These are phyloP conservation scores for Hygrophorus pudorinus DNA, from an alignment of 768 basidiomycete species.

Conservation along the genomic window DNA sequence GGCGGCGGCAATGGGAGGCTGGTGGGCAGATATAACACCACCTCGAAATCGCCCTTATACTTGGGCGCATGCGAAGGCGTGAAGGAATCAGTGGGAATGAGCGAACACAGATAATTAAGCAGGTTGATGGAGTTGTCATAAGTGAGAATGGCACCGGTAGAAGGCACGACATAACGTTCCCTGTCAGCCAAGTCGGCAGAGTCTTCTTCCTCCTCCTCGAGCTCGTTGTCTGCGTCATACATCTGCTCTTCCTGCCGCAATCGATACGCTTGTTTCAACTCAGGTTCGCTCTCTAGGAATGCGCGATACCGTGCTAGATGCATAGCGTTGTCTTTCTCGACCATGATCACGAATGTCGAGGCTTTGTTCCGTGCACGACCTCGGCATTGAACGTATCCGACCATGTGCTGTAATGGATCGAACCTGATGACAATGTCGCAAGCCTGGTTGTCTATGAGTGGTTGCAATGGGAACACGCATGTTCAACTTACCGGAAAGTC, in stretches of 20 bases:
- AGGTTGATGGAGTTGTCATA: slow-evolving; percentile 67
- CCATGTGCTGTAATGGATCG: slow-evolving; percentile 73
- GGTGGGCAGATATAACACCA: slow-evolving; percentile 55
- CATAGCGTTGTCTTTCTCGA: slow-evolving; percentile 46
- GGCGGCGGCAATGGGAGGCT: slow-evolving; percentile 49
- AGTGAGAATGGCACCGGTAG: slow-evolving; percentile 70
- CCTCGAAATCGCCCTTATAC: slow-evolving; percentile 36
- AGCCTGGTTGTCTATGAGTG: slow-evolving; percentile 33
- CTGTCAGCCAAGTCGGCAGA: slow-evolving; percentile 39
- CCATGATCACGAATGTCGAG: slow-evolving; percentile 77
- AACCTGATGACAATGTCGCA: slow-evolving; percentile 85
- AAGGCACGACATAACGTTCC: slow-evolving; percentile 64
- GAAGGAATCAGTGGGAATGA: slow-evolving; percentile 65
- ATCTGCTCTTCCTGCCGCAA: slow-evolving; percentile 34
- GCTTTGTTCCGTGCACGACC: slow-evolving; percentile 72
- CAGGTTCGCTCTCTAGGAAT: slow-evolving; percentile 52
- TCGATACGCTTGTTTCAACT: slow-evolving; percentile 55
- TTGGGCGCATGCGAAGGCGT: slow-evolving; percentile 50
- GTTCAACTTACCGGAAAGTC: slow-evolving; percentile 62
- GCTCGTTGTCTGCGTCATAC: slow-evolving; percentile 26
- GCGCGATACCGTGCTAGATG: slow-evolving; percentile 49
- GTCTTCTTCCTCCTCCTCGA: slow-evolving; percentile 33
- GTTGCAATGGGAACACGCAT: slow-evolving; percentile 2
- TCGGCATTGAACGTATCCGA: slow-evolving; percentile 82
- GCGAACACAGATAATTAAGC: slow-evolving; percentile 65